Evolutionary conservation across 2,329 filamentous ascomycete species (phyloP).

Genomic region (Graphilbum fragrans): DNA sequence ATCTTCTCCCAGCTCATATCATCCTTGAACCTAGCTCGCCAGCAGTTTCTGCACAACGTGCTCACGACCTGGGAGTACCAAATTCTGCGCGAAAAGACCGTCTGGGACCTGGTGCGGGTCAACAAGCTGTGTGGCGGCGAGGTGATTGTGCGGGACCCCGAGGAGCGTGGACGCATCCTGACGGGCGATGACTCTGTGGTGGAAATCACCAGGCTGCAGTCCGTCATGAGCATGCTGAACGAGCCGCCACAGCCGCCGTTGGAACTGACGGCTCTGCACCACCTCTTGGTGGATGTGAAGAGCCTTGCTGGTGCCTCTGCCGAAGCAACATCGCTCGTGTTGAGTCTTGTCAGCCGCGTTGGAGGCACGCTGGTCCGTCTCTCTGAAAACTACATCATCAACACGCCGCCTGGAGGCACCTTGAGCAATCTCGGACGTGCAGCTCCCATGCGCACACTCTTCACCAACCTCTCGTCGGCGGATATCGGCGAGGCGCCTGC

Average conservation of each 20-base stretch:
- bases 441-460: slow-evolving; percentile 69
- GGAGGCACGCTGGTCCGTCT: slow-evolving; percentile 53
- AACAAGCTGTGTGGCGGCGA: slow-evolving; percentile 93
- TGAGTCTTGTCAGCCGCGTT: slow-evolving; percentile 65
- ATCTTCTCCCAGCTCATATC: slow-evolving; percentile 70
- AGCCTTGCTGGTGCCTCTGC: slow-evolving; percentile 65
- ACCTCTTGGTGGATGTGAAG: slow-evolving; percentile 74
- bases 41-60: slow-evolving; percentile 89
- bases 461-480: slow-evolving; percentile 69
- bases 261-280: slow-evolving; percentile 63
- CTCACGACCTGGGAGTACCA: slow-evolving; percentile 76
- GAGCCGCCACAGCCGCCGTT: slow-evolving; percentile 58
- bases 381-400: slow-evolving; percentile 73
- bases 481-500: slow-evolving; percentile 55
- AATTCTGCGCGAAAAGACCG: slow-evolving; percentile 72
- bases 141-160: slow-evolving; percentile 86
- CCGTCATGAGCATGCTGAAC: slow-evolving; percentile 87
- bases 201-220: slow-evolving; percentile 81
- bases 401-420: slow-evolving; percentile 62
- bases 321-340: slow-evolving; percentile 63
- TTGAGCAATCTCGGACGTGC: slow-evolving; percentile 53
- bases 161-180: slow-evolving; percentile 69
- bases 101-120: slow-evolving; percentile 88
- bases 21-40: slow-evolving; percentile 70
- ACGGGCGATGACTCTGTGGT: slow-evolving; percentile 90